Percentiles rank a stretch among this genome's conserved stretches.
Evolutionary conservation across 805 yeast species (phyloP).

Genomic region (Teunomyces stri): DNA sequence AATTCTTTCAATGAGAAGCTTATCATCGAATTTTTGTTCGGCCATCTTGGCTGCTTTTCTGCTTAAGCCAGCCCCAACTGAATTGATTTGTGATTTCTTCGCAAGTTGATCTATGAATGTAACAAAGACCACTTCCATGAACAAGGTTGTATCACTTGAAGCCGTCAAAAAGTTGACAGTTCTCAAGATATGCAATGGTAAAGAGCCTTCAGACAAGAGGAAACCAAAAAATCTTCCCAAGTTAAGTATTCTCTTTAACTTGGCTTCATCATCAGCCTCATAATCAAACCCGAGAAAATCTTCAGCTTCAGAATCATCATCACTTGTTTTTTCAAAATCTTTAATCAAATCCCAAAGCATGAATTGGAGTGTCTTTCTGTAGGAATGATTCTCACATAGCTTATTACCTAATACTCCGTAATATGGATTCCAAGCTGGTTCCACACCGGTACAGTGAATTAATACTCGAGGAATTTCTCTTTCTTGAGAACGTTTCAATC

Average conservation of each 20-base stretch:
- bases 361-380: constrained; percentile 85
- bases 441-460: constrained; percentile 82
- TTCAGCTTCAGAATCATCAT: constrained; percentile 43
- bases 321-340: constrained; percentile 57
- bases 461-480: constrained; percentile 84
- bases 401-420: constrained; percentile 78
- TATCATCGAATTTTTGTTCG: constrained; percentile 46
- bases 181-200: constrained; percentile 71
- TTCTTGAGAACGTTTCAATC: constrained; percentile 74
- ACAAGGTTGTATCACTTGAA: constrained; percentile 59
- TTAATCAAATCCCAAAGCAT: constrained; percentile 82
- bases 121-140: constrained; percentile 71
- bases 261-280: constrained; percentile 50
- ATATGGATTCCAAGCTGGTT: constrained; percentile 83
- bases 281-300: constrained; percentile 36
- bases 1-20: constrained; percentile 46
- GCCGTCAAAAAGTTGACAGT: constrained; percentile 72
- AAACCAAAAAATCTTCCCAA: constrained; percentile 80
- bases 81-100: constrained; percentile 54
- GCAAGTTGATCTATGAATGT: constrained; percentile 65
- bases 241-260: constrained; percentile 60
- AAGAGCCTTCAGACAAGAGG: constrained; percentile 67
- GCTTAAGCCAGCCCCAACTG: constrained; percentile 43
- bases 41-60: constrained; percentile 24
- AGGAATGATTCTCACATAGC: constrained; percentile 68